Base-by-base conservation (phyloP, 2,329 filamentous ascomycete species). In the Calonectria pseudoreteaudii region DNA sequence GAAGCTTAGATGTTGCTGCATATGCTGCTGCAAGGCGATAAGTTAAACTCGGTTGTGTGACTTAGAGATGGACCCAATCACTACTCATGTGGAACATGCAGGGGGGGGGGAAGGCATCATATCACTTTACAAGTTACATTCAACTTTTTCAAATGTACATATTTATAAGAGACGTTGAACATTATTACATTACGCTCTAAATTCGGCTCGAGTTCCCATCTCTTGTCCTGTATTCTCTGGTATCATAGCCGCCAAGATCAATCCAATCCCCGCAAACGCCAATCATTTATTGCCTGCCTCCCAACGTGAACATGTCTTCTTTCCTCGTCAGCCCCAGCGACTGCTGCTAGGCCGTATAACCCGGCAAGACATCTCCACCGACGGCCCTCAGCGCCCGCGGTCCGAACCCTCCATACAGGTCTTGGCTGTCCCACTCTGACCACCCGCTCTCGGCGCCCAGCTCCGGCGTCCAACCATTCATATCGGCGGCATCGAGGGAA, bases 61-160 rank as follows among this genome's bases (percentile, higher is more conserved):
- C n/a, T 47, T 47, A 62, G 16, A 74, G 23, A 8, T 11, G 8
- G 18, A 34, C 0, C 38, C 64, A 2, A 30, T 60, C n/a, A 14
- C 30, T 53, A 14, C 30, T 53, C n/a, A 44, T 60, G 28, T 76
- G 69, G 72, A 60, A 26, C 5, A 68, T 72, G 23, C 20, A 62
- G 41, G 31, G 30, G 49, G 14, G 38, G 18, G 5, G n/a, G n/a
- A n/a, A n/a, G n/a, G 34, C 14, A 34, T 31, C 10, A 16, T 14
- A 10, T 64, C 38, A 49, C 38, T 31, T 23, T 23, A 47, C 2
- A 47, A 47, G 20, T 47, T 13, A 11, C 10, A 23, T 14, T 47
- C n/a, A 34, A 49, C 30, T 34, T 30, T 30, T 31, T 65, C 16
- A 28, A 62, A 47, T 11, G 38, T 65, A 49, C 7, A 47, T 65